phyloP scores from a whole-genome alignment of 768 basidiomycete species.

The Kwoniella bestiolae region DNA sequence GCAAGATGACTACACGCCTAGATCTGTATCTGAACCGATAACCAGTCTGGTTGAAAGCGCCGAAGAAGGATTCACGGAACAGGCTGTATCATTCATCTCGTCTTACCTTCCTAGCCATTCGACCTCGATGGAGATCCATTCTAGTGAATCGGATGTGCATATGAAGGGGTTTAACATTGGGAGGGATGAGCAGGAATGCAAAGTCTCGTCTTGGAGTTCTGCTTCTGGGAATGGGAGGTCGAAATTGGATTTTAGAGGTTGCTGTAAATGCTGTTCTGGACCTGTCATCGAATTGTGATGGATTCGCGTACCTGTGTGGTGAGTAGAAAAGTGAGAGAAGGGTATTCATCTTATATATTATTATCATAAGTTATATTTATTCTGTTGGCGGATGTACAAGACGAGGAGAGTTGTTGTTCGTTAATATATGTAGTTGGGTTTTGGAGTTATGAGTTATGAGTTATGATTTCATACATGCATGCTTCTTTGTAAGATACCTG shows the following conservation, averaged over 20 bases:
- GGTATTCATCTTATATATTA: background rate
- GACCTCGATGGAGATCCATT: background rate
- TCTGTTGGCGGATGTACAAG: background rate
- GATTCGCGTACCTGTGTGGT: no score
- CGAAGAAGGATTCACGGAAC: background rate
- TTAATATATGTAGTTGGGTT: background rate
- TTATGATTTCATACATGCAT: no score
- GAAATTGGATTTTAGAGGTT: slow-evolving; percentile 26
- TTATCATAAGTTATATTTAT: background rate
- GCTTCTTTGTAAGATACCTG: background rate
- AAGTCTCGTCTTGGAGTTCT: background rate
- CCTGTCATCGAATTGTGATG: slow-evolving; percentile 39
- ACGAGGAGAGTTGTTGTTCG: background rate
- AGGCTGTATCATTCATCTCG: background rate
- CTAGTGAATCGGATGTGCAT: background rate
- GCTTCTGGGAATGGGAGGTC: background rate
- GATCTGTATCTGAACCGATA: slow-evolving; percentile 36
- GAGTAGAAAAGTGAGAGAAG: no score
- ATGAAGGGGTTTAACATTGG: background rate
- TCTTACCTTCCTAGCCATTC: slow-evolving; percentile 1
- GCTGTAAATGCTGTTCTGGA: slow-evolving; percentile 36
- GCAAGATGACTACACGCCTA: background rate
- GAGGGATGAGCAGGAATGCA: background rate
- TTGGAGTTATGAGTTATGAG: background rate
- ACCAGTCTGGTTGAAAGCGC: background rate